phyloP scores from a whole-genome alignment of 179 eudicot species.

The Amaranthus tricolor region DNA sequence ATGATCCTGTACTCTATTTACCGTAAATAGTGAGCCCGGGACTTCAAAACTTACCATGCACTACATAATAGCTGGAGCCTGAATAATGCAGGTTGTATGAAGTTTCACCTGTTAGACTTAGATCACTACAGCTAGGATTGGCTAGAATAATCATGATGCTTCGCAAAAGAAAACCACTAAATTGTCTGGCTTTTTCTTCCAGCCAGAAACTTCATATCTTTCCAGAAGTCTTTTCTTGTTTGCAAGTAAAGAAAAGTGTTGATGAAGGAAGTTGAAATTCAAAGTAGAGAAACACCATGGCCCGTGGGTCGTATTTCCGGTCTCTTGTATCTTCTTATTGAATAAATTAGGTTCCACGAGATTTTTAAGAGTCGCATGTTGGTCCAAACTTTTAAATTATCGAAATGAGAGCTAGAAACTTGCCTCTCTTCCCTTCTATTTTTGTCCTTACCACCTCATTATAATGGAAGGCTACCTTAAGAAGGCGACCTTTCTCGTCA shows the following conservation, averaged over 20 bases:
- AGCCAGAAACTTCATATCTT: background rate
- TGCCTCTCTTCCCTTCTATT: background rate
- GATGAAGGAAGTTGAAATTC: conserved; percentile 3
- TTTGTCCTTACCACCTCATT: background rate
- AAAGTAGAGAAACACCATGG: background rate
- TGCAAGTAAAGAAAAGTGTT: background rate
- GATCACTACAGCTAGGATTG: background rate
- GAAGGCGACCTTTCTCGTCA: conserved; percentile 1
- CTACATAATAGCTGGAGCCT: no score
- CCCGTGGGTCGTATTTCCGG: background rate
- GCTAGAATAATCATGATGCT: background rate
- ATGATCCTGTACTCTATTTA: no score
- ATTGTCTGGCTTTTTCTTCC: background rate
- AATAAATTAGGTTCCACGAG: background rate
- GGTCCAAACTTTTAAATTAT: background rate
- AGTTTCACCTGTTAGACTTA: background rate
- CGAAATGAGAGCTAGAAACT: background rate
- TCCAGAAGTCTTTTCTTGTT: conserved; percentile 8
- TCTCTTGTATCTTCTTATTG: background rate
- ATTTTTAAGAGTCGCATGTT: background rate
- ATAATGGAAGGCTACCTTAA: background rate
- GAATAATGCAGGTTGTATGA: background rate
- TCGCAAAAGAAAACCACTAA: background rate
- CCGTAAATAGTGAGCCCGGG: no score
- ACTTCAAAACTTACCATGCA: no score